phyloP scores from a whole-genome alignment of 75 land plant genomes.

The Cunninghamia lanceolata region DNA sequence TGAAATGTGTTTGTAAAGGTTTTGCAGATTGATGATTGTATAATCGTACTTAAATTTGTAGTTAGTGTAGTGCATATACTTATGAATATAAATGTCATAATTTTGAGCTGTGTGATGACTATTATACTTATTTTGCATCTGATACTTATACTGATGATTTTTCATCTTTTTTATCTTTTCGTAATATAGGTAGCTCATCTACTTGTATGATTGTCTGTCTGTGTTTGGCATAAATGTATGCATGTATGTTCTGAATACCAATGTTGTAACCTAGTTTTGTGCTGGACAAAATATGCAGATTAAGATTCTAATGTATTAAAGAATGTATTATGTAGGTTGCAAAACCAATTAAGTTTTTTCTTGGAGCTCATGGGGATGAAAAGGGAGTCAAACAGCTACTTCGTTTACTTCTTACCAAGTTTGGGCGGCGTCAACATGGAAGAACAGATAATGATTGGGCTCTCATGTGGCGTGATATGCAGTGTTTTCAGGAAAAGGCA shows the following conservation, averaged over 20 bases:
- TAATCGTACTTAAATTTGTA: neutral
- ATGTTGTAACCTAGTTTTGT: neutral
- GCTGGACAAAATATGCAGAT: neutral
- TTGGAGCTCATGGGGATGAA: slow-evolving; percentile 53
- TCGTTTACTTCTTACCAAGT: slow-evolving; percentile 84
- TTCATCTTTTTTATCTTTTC: neutral
- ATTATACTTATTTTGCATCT: neutral
- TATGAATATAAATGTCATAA: too few relatives aligned
- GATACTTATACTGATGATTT: neutral
- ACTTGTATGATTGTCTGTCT: neutral
- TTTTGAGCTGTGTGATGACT: neutral
- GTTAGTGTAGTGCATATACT: neutral
- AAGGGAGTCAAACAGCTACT: slow-evolving; percentile 79
- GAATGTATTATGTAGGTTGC: slow-evolving; percentile 63
- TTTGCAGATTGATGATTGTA: neutral
- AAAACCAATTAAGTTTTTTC: slow-evolving; percentile 69
- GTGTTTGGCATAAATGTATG: neutral
- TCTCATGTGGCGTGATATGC: slow-evolving; percentile 82
- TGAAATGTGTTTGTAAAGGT: neutral
- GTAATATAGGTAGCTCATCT: neutral
- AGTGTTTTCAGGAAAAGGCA: slow-evolving; percentile 75
- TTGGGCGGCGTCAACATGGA: slow-evolving; percentile 74
- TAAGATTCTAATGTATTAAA: neutral
- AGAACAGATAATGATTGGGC: slow-evolving; percentile 93
- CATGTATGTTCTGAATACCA: neutral